Evolutionary conservation across 2,329 filamentous ascomycete genomes (phyloP).

Genomic region (Claviceps sorghi): DNA sequence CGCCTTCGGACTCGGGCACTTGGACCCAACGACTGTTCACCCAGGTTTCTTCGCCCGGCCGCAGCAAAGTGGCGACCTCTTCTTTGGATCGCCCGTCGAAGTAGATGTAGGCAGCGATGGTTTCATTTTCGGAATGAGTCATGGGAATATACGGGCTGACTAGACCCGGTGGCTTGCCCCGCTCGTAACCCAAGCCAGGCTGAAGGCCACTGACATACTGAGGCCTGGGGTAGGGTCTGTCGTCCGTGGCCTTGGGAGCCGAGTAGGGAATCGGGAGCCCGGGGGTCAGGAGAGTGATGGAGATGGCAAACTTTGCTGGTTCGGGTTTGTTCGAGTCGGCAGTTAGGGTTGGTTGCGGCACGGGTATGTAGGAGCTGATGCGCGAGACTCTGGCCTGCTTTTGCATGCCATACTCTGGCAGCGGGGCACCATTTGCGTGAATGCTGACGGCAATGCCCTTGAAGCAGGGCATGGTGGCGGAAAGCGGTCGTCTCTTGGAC

Average conservation of each 20-base stretch:
- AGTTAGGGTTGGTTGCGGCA: conserved; percentile 66
- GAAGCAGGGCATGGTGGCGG: conserved; percentile 72
- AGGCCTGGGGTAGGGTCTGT: conserved; percentile 66
- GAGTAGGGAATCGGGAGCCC: conserved; percentile 86
- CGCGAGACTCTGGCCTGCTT: conserved; percentile 81
- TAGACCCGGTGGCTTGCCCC: conserved; percentile 33
- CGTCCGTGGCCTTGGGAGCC: conserved; percentile 61
- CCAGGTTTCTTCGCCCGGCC: conserved; percentile 95
- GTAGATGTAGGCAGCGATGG: conserved; percentile 96
- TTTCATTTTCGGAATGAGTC: conserved; percentile 88
- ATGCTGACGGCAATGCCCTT: conserved; percentile 98
- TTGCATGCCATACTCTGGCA: conserved; percentile 88
- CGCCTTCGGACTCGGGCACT: conserved; percentile 77
- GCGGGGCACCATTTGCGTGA: conserved; percentile 64
- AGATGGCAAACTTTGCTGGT: conserved; percentile 93
- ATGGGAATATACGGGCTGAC: conserved; percentile 81
- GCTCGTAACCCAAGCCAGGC: conserved; percentile 36
- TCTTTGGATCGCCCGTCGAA: conserved; percentile 93
- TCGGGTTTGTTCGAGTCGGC: conserved; percentile 59
- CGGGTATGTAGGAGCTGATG: conserved; percentile 94
- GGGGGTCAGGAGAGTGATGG: conserved; percentile 85
- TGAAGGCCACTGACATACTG: conserved; percentile 61
- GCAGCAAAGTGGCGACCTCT: conserved; percentile 84
- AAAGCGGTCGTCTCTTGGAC: conserved; percentile 1
- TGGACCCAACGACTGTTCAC: conserved; percentile 98